Evolutionary conservation across 352 stramenopile genomes (phyloP).

Genomic region (Pythium dissotocum): DNA sequence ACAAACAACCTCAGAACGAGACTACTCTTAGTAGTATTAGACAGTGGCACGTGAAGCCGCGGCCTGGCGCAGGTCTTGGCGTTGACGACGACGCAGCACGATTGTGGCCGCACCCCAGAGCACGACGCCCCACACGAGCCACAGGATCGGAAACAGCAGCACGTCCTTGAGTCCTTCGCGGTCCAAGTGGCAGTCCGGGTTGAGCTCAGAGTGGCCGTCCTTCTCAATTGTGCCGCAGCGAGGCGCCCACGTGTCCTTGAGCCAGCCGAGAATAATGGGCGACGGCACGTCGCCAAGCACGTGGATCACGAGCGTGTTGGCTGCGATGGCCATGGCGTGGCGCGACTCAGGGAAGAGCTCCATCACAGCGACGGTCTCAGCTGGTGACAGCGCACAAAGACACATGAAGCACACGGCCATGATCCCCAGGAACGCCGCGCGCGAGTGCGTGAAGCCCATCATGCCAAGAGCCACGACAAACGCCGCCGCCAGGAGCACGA

Average conservation of each 20-base stretch:
- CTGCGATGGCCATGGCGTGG: slow-evolving; percentile 88
- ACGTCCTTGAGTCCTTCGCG: slow-evolving; percentile 60
- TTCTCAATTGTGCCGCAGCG: slow-evolving; percentile 77
- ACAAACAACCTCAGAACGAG: neutral
- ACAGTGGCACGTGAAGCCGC: neutral
- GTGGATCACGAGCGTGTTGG: slow-evolving; percentile 93
- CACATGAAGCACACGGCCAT: slow-evolving; percentile 71
- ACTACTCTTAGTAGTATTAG: neutral
- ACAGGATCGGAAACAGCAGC: slow-evolving; percentile 76
- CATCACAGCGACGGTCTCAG: slow-evolving; percentile 88
- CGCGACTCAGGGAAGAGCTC: slow-evolving; percentile 86
- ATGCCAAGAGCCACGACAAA: slow-evolving; percentile 61
- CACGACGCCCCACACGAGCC: slow-evolving; percentile 70
- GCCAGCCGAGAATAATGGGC: slow-evolving; percentile 90
- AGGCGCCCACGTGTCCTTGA: slow-evolving; percentile 94
- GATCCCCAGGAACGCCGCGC: slow-evolving; percentile 63
- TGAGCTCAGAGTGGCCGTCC: slow-evolving; percentile 55
- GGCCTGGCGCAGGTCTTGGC: neutral
- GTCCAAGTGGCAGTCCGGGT: slow-evolving; percentile 66
- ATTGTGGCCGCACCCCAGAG: slow-evolving; percentile 59
- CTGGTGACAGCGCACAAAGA: slow-evolving; percentile 74
- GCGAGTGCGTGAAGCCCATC: slow-evolving; percentile 53
- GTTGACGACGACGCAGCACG: slow-evolving; percentile 30
- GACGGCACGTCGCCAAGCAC: slow-evolving; percentile 93
- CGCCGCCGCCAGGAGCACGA: slow-evolving; percentile 61